Base-by-base conservation (phyloP, 139 green algal genomes). In the Ettlia oleoabundans region DNA sequence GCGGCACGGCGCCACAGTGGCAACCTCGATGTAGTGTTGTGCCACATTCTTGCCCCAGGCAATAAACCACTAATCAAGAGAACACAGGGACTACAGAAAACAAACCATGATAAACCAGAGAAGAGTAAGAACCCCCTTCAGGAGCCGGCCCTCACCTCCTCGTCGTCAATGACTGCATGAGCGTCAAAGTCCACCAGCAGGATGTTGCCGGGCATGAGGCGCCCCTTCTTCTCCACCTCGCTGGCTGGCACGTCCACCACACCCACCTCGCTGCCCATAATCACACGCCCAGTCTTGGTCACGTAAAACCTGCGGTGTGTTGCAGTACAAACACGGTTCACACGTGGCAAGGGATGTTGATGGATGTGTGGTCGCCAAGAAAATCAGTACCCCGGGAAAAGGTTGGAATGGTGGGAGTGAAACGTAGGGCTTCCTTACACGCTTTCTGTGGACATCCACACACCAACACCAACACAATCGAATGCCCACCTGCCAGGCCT, bases 131-230 rank as follows among this genome's bases (percentile, higher is more conserved):
- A n/a, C n/a, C n/a, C n/a, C n/a, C n/a, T n/a, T n/a, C n/a, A n/a
- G n/a, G n/a, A n/a, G n/a, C n/a, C n/a, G n/a, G n/a, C 8, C 30
- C 73, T 37, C 58, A 81, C 75, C 87, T 94, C 90, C 76, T 92
- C 87, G 84, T 98, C 94, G 82, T 92, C 87, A 41, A 98, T 90
- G 77, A 98, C 90, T 41, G 90, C 79, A 75, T 92, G 88, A 65
- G 94, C 86, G 73, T 98, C 93, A 88, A 99, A 98, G 91, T 99
- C 96, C 18, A 99, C 92, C 73, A 99, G 90, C 82, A 99, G 93
- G 89, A 99, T 98, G 88, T 98, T 99, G 64, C 96, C 96, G 8
- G 96, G 96, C 88, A 95, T 97, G n/a, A 99, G 91, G 24, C 96
- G 92, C 18, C 96, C 96, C 91, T 99, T 99, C 58, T 82, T 82